A percentile compares a stretch with the other conserved stretches of the same genome.
Conservation (phyloP, 345 rosid genomes). For the Euphorbia pulcherrima region DNA sequence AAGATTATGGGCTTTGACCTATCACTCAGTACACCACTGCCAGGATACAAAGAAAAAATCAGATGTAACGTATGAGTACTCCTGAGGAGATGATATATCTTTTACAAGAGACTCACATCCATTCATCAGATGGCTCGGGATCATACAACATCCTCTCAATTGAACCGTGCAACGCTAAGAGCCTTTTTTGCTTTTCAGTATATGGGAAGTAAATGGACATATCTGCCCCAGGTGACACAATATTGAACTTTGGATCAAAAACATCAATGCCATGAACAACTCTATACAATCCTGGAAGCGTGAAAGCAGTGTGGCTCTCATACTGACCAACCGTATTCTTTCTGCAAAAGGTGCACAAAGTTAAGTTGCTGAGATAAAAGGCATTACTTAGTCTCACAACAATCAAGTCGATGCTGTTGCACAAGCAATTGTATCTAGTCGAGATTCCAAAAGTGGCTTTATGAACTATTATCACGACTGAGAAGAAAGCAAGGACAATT, state of each 20-base stretch:
- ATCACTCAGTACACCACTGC: constrained; percentile 76
- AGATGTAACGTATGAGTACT: background rate
- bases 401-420: constrained; percentile 3
- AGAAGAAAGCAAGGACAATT: background rate
- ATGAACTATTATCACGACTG: background rate
- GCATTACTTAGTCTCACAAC: background rate
- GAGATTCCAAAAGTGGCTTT: constrained; percentile 5
- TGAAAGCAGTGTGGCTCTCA: constrained; percentile 88
- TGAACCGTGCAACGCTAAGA: constrained; percentile 75
- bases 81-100: background rate
- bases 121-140: constrained; percentile 72
- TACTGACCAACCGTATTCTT: constrained; percentile 96
- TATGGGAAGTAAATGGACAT: constrained; percentile 89
- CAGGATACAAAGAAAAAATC: constrained; percentile 16
- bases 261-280: constrained; percentile 97
- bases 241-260: constrained; percentile 96
- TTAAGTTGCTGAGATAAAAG: constrained; percentile 12
- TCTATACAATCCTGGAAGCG: constrained; percentile 87
- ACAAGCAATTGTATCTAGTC: constrained; percentile 9
- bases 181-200: constrained; percentile 55
- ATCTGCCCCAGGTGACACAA: constrained; percentile 98
- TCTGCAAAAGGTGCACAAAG: constrained; percentile 40
- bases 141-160: constrained; percentile 74
- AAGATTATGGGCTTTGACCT: constrained; percentile 77
- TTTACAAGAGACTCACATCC: constrained; percentile 50